A percentile compares a stretch with the other conserved stretches of the same genome.
Evolutionary conservation across 345 rosid species (phyloP).

Genomic region (Citrus trifoliata): DNA sequence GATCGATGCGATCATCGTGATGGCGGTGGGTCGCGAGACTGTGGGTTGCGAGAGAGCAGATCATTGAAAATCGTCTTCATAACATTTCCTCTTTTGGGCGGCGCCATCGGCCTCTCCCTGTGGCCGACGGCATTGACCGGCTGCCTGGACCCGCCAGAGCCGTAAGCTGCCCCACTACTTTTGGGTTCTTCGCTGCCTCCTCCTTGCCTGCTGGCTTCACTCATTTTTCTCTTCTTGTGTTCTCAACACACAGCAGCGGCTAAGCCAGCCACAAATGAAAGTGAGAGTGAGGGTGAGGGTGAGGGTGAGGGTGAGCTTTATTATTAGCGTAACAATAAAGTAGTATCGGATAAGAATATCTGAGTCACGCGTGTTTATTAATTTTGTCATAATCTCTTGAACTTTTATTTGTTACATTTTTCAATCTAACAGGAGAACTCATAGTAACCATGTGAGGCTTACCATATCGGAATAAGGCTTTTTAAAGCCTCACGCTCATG

Average conservation of each 20-base stretch:
- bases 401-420: too few species aligned
- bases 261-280: too few species aligned
- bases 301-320: too few species aligned
- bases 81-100: slow-evolving; percentile 7
- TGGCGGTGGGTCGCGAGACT: neutral
- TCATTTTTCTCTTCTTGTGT: neutral
- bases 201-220: neutral
- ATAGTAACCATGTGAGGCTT: neutral
- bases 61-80: neutral
- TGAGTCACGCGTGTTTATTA: too few species aligned
- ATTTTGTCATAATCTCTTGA: too few species aligned
- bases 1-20: neutral
- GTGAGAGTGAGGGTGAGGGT: too few species aligned
- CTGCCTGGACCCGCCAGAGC: neutral
- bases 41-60: neutral
- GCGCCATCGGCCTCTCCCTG: neutral
- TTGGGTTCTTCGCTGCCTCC: neutral
- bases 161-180: neutral
- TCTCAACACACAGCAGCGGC: too few species aligned
- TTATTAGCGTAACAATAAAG: too few species aligned
- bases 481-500: too few species aligned
- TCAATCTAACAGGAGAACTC: neutral
- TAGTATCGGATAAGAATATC: too few species aligned
- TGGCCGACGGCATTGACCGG: too few species aligned
- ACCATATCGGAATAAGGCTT: too few species aligned